phyloP scores from a whole-genome alignment of 1,284 basidiomycete genomes.

The Apiotrichum gamsii region DNA sequence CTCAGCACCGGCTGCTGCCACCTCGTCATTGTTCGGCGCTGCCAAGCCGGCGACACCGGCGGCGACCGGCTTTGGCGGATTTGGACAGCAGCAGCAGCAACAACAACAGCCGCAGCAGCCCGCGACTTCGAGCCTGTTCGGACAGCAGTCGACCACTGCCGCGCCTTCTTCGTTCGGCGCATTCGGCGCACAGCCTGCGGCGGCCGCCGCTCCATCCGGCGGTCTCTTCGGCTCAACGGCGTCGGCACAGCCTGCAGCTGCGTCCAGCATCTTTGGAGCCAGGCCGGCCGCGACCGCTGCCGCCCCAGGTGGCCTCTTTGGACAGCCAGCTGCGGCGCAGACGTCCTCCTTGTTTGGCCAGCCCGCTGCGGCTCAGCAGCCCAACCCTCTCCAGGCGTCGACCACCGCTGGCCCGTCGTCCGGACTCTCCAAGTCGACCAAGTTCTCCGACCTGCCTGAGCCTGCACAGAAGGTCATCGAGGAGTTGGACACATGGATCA shows the following conservation, averaged over 20 bases:
- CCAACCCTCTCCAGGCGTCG: slow-evolving; percentile 7
- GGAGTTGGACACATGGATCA: slow-evolving; percentile 36
- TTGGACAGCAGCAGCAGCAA: slow-evolving; percentile 9
- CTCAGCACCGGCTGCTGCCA: slow-evolving; percentile 11
- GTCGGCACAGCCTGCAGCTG: slow-evolving; percentile 1
- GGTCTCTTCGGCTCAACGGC: slow-evolving; percentile 6
- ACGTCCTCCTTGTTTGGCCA: slow-evolving; percentile 7
- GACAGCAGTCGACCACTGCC: slow-evolving; percentile 5
- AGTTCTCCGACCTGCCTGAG: slow-evolving; percentile 40
- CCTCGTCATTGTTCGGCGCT: background rate
- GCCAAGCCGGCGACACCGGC: slow-evolving; percentile 3
- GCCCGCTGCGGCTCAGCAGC: background rate
- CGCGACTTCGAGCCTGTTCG: slow-evolving; percentile 11
- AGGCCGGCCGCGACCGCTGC: background rate
- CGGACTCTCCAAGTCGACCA: slow-evolving; percentile 33
- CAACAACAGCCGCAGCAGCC: slow-evolving; percentile 7
- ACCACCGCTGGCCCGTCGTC: slow-evolving; percentile 2
- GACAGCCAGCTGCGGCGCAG: slow-evolving; percentile 4
- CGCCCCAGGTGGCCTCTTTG: slow-evolving; percentile 4
- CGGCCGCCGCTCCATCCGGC: background rate
- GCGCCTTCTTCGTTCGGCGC: background rate
- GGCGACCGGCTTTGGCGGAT: slow-evolving; percentile 18
- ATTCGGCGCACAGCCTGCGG: slow-evolving; percentile 1
- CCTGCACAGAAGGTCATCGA: slow-evolving; percentile 35
- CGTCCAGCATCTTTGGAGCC: background rate